Conservation (phyloP, 2,329 filamentous ascomycete genomes). For the Herpotrichia juniperi region DNA sequence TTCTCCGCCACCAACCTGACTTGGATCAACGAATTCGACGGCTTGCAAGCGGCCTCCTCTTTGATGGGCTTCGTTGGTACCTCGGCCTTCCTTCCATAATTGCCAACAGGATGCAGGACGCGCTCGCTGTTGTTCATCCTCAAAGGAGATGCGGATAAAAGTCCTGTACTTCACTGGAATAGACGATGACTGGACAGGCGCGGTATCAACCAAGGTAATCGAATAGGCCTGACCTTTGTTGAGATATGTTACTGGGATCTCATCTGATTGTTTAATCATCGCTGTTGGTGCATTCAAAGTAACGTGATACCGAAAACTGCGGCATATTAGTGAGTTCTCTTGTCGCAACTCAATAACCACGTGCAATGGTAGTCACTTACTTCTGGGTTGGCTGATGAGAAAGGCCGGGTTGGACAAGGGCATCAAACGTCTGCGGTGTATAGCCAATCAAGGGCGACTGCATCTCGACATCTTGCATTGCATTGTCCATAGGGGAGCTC, state of each 20-base stretch:
- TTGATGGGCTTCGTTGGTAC: slow-evolving; percentile 94
- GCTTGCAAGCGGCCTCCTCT: slow-evolving; percentile 90
- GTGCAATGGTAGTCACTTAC: slow-evolving; percentile 41
- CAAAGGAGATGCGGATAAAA: slow-evolving; percentile 93
- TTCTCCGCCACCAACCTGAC: slow-evolving; percentile 60
- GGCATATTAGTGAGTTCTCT: slow-evolving; percentile 25
- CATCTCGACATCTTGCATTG: slow-evolving; percentile 63
- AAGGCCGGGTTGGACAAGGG: slow-evolving; percentile 53
- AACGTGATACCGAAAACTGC: slow-evolving; percentile 83
- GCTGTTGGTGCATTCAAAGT: slow-evolving; percentile 93
- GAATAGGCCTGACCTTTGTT: slow-evolving; percentile 98
- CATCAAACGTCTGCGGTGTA: slow-evolving; percentile 55
- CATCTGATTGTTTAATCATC: slow-evolving; percentile 88
- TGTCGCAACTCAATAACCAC: background rate
- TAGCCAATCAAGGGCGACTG: slow-evolving; percentile 67
- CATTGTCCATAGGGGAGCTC: slow-evolving; percentile 67
- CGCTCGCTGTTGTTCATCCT: slow-evolving; percentile 90
- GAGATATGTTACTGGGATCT: slow-evolving; percentile 96
- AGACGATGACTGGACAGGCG: slow-evolving; percentile 60
- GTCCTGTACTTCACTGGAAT: slow-evolving; percentile 80
- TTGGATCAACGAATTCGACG: slow-evolving; percentile 85
- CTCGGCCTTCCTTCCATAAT: slow-evolving; percentile 93
- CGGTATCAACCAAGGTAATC: slow-evolving; percentile 80
- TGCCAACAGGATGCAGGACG: slow-evolving; percentile 86
- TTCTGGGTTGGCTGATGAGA: slow-evolving; percentile 53